phyloP scores from a whole-genome alignment of 2,329 filamentous ascomycete species.

The Akanthomyces lecanii region DNA sequence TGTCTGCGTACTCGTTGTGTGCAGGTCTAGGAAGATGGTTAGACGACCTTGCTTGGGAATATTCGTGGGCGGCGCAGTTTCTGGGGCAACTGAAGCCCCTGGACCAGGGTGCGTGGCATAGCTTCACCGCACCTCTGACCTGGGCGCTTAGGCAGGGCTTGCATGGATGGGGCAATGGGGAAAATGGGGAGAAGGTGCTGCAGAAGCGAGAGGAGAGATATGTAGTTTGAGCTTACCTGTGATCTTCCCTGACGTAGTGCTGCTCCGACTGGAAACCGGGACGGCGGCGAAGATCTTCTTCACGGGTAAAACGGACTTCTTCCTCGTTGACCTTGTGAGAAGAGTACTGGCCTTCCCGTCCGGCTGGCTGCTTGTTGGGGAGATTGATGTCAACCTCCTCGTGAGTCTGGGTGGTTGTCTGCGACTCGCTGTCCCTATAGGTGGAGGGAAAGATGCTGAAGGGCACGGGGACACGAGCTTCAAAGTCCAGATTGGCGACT shows the following conservation, averaged over 20 bases:
- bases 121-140: slow-evolving; percentile 13
- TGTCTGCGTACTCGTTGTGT: slow-evolving; percentile 52
- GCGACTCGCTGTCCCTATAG: slow-evolving; percentile 66
- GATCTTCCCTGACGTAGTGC: slow-evolving; percentile 47
- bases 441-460: slow-evolving; percentile 99
- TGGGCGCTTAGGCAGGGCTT: slow-evolving; percentile 14
- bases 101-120: slow-evolving; percentile 6
- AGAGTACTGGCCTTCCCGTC: slow-evolving; percentile 96
- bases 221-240: slow-evolving; percentile 43
- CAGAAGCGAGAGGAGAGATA: slow-evolving; percentile 2
- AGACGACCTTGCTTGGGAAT: neutral
- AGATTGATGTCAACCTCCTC: slow-evolving; percentile 86
- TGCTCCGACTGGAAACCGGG: slow-evolving; percentile 59
- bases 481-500: slow-evolving; percentile 99
- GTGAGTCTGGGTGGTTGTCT: slow-evolving; percentile 61
- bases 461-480: slow-evolving; percentile 97
- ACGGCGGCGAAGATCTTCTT: slow-evolving; percentile 72
- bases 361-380: slow-evolving; percentile 69
- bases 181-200: slow-evolving; percentile 13
- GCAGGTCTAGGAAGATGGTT: slow-evolving; percentile 27
- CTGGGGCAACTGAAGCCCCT: slow-evolving; percentile 11
- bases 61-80: neutral
- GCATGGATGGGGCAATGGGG: slow-evolving; percentile 7
- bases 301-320: slow-evolving; percentile 76
- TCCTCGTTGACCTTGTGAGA: slow-evolving; percentile 71